A percentile compares a stretch with the other conserved stretches of the same genome.
These are phyloP conservation scores for Xerocomus nothofagi DNA, from an alignment of 1,284 basidiomycete species.

Conservation along the genomic window DNA sequence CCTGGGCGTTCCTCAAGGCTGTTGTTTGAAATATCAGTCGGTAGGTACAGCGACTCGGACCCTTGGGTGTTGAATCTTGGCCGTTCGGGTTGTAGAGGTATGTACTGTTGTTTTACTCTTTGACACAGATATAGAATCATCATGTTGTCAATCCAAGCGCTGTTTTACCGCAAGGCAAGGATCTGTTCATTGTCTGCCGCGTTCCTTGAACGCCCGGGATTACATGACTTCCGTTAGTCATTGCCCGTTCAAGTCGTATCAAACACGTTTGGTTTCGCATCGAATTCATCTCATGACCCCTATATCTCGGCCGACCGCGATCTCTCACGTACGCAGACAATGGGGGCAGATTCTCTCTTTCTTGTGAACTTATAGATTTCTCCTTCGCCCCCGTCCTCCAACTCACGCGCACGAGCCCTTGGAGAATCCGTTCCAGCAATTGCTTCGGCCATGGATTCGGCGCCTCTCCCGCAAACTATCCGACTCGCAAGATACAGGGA, in stretches of 20 bases:
- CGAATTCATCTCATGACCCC: conserved; percentile 27
- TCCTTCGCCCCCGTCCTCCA: conserved; percentile 42
- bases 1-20: conserved; percentile 9
- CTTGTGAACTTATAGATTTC: conserved; percentile 47
- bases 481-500: conserved; percentile 53
- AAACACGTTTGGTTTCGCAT: conserved; percentile 37
- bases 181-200: not conserved
- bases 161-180: not conserved
- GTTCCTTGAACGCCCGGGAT: not conserved
- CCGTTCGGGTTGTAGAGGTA: not conserved
- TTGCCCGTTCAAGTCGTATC: conserved; percentile 46
- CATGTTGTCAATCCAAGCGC: conserved; percentile 10
- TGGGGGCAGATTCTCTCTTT: conserved; percentile 48
- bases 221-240: conserved; percentile 7
- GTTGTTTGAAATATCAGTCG: too few relatives aligned
- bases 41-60: not conserved
- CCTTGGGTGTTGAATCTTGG: not conserved
- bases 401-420: conserved; percentile 37
- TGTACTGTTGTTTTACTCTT: conserved; percentile 2
- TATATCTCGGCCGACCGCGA: conserved; percentile 28
- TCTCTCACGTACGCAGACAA: conserved; percentile 47
- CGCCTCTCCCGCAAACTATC: conserved; percentile 41
- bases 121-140: not conserved
- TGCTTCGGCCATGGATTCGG: conserved; percentile 35
- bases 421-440: conserved; percentile 42